Conservation (phyloP, 2,329 filamentous ascomycete species). For the Trichoderma simmonsii region DNA sequence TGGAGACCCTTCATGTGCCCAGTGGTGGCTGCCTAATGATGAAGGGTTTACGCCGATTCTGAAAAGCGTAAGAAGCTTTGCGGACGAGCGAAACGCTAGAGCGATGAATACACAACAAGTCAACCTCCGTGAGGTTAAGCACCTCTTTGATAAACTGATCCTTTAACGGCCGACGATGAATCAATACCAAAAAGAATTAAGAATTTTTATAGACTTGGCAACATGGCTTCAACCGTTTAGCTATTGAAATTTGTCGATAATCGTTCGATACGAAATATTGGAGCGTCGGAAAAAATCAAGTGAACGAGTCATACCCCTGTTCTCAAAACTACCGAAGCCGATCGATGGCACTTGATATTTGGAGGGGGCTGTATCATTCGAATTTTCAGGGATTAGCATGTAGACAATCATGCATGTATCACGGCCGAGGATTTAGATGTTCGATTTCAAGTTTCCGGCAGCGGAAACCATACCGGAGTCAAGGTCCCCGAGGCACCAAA, state of each 20-base stretch:
- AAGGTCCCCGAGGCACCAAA: neutral
- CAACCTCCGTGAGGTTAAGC: constrained; percentile 70
- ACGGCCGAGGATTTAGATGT: neutral
- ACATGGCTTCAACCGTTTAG: neutral
- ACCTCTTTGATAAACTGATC: constrained; percentile 64
- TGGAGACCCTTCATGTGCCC: constrained; percentile 63
- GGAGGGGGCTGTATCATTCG: neutral
- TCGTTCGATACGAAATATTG: neutral
- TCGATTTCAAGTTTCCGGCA: neutral
- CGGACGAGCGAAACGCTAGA: constrained; percentile 68
- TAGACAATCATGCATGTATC: neutral
- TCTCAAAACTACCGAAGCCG: neutral
- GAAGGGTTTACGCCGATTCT: constrained; percentile 73
- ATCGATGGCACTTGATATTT: neutral
- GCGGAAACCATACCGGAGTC: neutral
- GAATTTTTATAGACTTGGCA: neutral
- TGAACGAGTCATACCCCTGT: neutral
- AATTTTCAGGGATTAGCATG: neutral
- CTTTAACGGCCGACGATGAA: constrained; percentile 20
- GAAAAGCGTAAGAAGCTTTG: constrained; percentile 74
- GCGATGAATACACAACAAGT: constrained; percentile 57
- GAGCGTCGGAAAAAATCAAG: neutral
- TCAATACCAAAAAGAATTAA: neutral
- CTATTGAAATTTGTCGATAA: neutral
- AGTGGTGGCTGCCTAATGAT: constrained; percentile 88